A percentile compares a stretch with the other conserved stretches of the same genome.
These are phyloP conservation scores for Blepharisma stoltei DNA, from an alignment of 73 alveolate species.

Conservation along the genomic window DNA sequence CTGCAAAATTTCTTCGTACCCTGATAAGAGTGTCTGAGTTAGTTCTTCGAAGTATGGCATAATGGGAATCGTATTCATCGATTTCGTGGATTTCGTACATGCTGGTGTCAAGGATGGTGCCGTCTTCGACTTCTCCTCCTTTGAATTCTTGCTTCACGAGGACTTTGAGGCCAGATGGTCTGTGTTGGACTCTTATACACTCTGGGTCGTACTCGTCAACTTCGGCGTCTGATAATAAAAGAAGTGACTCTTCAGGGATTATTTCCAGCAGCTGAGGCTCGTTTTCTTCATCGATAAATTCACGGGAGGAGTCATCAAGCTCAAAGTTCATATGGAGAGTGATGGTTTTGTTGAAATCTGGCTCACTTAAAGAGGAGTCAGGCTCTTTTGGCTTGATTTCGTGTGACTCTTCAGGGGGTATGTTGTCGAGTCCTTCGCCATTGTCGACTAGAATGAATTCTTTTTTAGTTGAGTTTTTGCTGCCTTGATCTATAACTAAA, in stretches of 20 bases:
- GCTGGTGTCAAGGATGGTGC: not conserved
- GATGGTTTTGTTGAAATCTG: no score
- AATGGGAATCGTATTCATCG: conserved; percentile 1
- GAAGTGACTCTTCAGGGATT: not conserved
- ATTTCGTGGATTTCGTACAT: conserved; percentile 2
- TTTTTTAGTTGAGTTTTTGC: no score
- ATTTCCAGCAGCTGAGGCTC: conserved; percentile 23
- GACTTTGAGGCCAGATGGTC: conserved; percentile 19
- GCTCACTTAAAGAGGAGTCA: no score
- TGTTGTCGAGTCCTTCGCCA: no score
- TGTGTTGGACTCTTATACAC: not conserved
- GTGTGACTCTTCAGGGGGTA: no score
- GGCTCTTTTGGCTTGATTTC: no score
- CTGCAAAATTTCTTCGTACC: not conserved
- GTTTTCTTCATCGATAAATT: conserved; percentile 23
- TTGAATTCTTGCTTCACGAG: not conserved
- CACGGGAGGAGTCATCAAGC: not conserved
- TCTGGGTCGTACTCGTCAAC: not conserved
- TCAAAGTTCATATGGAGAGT: no score
- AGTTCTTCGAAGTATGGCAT: not conserved
- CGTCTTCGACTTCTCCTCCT: not conserved
- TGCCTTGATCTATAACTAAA: no score
- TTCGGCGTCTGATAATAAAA: not conserved
- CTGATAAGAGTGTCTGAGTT: not conserved
- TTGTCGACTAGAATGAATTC: no score